Base-by-base conservation (phyloP, 176 grass and related monocot genomes). In the Calamus simplicifolius region DNA sequence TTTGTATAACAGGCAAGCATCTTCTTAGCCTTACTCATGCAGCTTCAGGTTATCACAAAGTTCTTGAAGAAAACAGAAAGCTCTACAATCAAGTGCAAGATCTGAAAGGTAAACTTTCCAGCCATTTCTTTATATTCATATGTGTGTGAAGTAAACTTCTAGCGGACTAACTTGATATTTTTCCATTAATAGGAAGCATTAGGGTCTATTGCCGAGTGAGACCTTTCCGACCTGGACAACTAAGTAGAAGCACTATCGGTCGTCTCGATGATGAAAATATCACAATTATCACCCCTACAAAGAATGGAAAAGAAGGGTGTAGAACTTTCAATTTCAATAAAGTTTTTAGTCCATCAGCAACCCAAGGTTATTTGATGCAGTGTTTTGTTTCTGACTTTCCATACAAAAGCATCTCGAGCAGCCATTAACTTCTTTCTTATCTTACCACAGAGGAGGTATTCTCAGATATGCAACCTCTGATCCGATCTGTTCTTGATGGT, bases 121-220 rank as follows among this genome's bases (percentile, higher is more conserved):
- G 17, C 1, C 27, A 60, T 60, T 6, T 29, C 17, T 14, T 60
- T 17, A 18, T 17, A 29, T 30, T 29, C 31, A n/a, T 29, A 29
- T 13, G 25, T 5, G n/a, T n/a, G 21, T 1, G 16, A 31, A 29
- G 16, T 60, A 29, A 25, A 60, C 12, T 17, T 60, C n/a, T 31
- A 15, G 1, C 6, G n/a, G 28, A 7, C 12, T 60, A 4, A 1
- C 27, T 60, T 17, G 2, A n/a, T n/a, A 26, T 60, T 38, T n/a
- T 16, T 17, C 31, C 31, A 35, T 35, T 35, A 10, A 7, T 7
- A 62, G 59, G 59, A 29, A 62, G 29, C 16, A 62, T 62, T 43
- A 62, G 59, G 38, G 59, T 62, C 16, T 62, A 62, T 62, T 62
- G 59, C 29, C 59, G 59, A 3, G 29, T 62, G 16, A 62, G 59